Evolutionary conservation across 2,329 filamentous ascomycete species (phyloP).

Genomic region (Fusarium foetens): DNA sequence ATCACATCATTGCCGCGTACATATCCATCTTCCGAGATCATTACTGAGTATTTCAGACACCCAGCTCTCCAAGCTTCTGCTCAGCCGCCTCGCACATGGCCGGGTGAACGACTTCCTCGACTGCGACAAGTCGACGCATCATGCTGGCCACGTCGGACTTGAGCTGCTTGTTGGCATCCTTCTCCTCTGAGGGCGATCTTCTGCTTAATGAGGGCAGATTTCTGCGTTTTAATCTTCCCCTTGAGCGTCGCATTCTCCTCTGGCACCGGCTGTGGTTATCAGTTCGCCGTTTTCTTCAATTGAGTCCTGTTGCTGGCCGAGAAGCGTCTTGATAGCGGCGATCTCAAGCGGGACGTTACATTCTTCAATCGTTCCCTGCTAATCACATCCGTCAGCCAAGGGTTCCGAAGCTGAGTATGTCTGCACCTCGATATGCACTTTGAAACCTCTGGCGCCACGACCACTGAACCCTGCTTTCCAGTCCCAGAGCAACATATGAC

Average conservation of each 20-base stretch:
- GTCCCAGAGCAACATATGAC: constrained; percentile 21
- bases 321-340: neutral
- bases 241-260: neutral
- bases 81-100: neutral
- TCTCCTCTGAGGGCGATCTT: neutral
- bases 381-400: constrained; percentile 33
- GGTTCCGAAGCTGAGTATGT: constrained; percentile 34
- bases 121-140: neutral
- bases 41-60: neutral
- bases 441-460: neutral
- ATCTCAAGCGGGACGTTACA: neutral
- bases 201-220: neutral
- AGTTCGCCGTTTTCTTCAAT: neutral
- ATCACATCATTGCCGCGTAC: neutral
- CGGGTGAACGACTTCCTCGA: neutral
- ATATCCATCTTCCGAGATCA: neutral
- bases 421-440: constrained; percentile 32
- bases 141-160: neutral
- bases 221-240: neutral
- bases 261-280: neutral
- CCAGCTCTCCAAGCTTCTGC: neutral
- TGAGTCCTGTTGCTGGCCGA: neutral
- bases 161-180: neutral
- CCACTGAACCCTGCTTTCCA: constrained; percentile 28
- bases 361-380: neutral